Conservation (phyloP, 2,329 filamentous ascomycete genomes). For the Cladorrhinum sp. region DNA sequence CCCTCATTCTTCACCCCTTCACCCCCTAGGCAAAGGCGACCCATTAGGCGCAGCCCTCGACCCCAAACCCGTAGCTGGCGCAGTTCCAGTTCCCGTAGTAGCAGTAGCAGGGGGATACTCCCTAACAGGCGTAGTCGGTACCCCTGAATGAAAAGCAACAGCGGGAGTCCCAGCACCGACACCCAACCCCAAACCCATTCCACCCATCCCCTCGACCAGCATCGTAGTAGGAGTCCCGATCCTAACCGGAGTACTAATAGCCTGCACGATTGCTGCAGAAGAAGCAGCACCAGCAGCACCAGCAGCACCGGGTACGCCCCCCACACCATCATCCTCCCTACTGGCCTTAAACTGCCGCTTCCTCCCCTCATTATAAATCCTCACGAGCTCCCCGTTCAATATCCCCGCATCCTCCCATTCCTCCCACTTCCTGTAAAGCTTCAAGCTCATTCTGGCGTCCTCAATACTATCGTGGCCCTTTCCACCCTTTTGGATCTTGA, state of each 20-base stretch:
- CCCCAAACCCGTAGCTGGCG: constrained; percentile 7
- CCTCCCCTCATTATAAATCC: constrained; percentile 64
- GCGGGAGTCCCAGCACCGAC: neutral
- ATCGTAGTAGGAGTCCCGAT: constrained; percentile 54
- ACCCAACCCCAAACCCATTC: constrained; percentile 31
- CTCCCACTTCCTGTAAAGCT: constrained; percentile 83
- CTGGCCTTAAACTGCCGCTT: constrained; percentile 52
- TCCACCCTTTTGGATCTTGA: constrained; percentile 87
- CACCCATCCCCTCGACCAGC: constrained; percentile 31
- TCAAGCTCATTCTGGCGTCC: constrained; percentile 85
- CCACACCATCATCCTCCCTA: constrained; percentile 43
- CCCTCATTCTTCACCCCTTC: neutral
- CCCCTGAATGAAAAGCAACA: too few relatives aligned
- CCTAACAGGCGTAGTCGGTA: constrained; percentile 22
- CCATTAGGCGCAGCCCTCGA: neutral
- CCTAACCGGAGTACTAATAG: constrained; percentile 27
- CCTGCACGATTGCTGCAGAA: neutral
- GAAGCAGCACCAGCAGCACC: neutral
- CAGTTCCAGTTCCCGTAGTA: constrained; percentile 3
- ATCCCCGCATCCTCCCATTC: constrained; percentile 87
- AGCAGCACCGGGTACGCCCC: neutral
- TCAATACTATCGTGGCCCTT: constrained; percentile 88
- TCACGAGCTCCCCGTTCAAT: constrained; percentile 76
- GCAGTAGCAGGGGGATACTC: constrained; percentile 13
- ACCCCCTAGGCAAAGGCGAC: neutral